These are phyloP conservation scores for Ceratobasidium sp. DNA, from an alignment of 1,284 basidiomycete genomes.

Conservation along the genomic window DNA sequence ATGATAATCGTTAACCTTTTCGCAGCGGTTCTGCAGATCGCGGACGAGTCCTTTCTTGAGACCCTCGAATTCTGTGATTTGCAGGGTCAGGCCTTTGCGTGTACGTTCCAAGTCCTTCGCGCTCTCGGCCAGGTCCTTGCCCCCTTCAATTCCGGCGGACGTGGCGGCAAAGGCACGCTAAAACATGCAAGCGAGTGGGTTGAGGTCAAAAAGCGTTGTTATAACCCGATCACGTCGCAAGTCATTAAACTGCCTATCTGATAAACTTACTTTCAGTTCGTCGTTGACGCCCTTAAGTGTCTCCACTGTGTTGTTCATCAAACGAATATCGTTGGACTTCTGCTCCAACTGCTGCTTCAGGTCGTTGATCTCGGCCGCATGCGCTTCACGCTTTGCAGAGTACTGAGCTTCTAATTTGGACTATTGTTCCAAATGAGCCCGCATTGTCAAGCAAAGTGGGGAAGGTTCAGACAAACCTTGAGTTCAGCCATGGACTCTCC, in stretches of 20 bases:
- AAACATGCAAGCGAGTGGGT: background rate
- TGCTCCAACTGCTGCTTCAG: slow-evolving; percentile 93
- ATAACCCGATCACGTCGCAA: slow-evolving; percentile 11
- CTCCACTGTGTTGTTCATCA: slow-evolving; percentile 88
- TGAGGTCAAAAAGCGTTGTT: slow-evolving; percentile 26
- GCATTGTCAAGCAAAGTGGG: slow-evolving; percentile 45
- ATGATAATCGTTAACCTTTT: slow-evolving; percentile 80
- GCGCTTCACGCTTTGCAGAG: slow-evolving; percentile 90
- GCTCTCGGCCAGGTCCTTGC: slow-evolving; percentile 95
- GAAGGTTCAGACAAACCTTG: slow-evolving; percentile 72
- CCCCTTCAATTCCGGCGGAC: slow-evolving; percentile 95
- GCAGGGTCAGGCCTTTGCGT: slow-evolving; percentile 96
- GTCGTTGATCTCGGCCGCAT: slow-evolving; percentile 88
- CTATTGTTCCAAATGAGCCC: slow-evolving; percentile 59
- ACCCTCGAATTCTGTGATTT: slow-evolving; percentile 97
- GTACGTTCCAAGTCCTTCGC: slow-evolving; percentile 97
- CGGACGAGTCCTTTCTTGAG: slow-evolving; percentile 99
- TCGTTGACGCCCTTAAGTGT: slow-evolving; percentile 97
- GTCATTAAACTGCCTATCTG: slow-evolving; percentile 12
- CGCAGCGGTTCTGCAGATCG: slow-evolving; percentile 98
- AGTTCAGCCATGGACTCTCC: slow-evolving; percentile 89
- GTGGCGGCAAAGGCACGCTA: slow-evolving; percentile 97
- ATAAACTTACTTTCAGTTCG: slow-evolving; percentile 86
- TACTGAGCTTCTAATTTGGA: slow-evolving; percentile 96
- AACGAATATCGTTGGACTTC: slow-evolving; percentile 87